phyloP scores from a whole-genome alignment of 2,329 filamentous ascomycete species.

The Trichoderma sp. region DNA sequence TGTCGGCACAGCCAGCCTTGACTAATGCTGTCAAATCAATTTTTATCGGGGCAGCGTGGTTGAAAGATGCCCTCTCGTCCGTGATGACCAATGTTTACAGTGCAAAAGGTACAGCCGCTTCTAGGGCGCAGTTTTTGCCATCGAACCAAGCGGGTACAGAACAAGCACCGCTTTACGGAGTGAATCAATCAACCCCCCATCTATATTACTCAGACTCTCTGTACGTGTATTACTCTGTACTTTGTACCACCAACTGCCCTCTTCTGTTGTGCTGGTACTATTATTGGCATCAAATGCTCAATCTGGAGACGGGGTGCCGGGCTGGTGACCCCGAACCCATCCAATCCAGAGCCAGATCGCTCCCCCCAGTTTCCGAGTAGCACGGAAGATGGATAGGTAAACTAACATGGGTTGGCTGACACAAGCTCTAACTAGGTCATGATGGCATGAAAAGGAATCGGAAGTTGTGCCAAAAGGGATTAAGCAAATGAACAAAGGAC shows the following conservation, averaged over 20 bases:
- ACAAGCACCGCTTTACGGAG: background rate
- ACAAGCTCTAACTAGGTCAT: background rate
- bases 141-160: background rate
- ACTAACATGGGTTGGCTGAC: background rate
- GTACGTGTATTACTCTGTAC: background rate
- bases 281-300: background rate
- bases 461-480: background rate
- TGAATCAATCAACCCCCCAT: background rate
- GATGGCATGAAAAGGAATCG: background rate
- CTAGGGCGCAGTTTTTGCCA: background rate
- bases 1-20: background rate
- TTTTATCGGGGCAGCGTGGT: background rate
- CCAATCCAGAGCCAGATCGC: background rate
- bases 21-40: constrained; percentile 1
- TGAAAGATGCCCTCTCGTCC: background rate
- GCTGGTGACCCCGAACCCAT: background rate
- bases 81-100: constrained; percentile 11
- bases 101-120: background rate
- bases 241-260: background rate
- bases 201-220: background rate
- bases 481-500: background rate
- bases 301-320: background rate
- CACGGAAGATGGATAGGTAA: background rate
- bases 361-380: background rate
- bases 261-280: background rate